Evolutionary conservation across 768 basidiomycete species (phyloP).

Genomic region (Mycena metata): DNA sequence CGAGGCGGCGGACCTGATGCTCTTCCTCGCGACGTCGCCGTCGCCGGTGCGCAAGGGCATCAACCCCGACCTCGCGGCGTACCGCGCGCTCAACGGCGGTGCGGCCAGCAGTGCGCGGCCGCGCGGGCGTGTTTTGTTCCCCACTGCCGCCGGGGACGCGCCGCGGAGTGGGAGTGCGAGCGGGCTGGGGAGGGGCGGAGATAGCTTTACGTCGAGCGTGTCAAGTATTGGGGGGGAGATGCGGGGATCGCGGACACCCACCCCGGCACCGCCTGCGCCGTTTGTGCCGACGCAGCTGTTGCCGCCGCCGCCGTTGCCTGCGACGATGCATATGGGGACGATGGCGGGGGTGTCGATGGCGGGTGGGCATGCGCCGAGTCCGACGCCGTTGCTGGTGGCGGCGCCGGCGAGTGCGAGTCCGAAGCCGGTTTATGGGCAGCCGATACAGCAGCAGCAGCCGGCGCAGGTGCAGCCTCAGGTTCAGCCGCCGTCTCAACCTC

Average conservation of each 20-base stretch:
- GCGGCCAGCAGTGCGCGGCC: constrained; percentile 52
- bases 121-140: constrained; percentile 81
- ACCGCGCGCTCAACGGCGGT: constrained; percentile 65
- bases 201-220: constrained; percentile 60
- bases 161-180: constrained; percentile 36
- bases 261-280: constrained; percentile 27
- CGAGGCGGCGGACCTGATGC: constrained; percentile 89
- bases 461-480: neutral
- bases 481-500: constrained; percentile 38
- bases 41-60: constrained; percentile 77
- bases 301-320: constrained; percentile 40
- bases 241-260: constrained; percentile 37
- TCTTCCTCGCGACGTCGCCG: constrained; percentile 88
- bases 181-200: constrained; percentile 49
- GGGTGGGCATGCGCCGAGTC: constrained; percentile 10
- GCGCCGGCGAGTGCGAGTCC: constrained; percentile 15
- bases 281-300: constrained; percentile 39
- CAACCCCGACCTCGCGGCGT: constrained; percentile 66
- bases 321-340: constrained; percentile 19
- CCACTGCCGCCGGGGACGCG: constrained; percentile 51
- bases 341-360: neutral
- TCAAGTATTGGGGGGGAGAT: constrained; percentile 56
- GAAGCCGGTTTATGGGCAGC: constrained; percentile 30
- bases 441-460: neutral
- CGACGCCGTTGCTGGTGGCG: constrained; percentile 9